phyloP scores from a whole-genome alignment of 257 asterid genomes.

The Paulownia fortunei region DNA sequence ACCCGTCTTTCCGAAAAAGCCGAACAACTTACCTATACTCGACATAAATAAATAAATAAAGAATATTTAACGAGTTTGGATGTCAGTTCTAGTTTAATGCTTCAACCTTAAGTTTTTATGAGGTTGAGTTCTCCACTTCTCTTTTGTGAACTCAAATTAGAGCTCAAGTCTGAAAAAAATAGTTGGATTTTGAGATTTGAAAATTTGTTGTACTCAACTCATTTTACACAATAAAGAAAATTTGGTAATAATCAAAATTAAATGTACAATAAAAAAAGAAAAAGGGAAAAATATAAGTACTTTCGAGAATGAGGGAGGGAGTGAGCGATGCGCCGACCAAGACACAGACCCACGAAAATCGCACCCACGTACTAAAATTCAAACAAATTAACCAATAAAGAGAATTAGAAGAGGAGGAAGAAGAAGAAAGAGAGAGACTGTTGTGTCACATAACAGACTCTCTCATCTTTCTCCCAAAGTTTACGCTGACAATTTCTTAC shows the following conservation, averaged over 20 bases:
- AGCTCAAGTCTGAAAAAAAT: no score
- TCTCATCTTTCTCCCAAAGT: conserved; percentile 44
- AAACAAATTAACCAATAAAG: neutral
- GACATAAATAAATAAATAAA: no score
- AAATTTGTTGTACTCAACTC: no score
- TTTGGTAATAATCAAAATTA: neutral
- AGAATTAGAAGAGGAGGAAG: neutral
- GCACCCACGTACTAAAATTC: conserved; percentile 12
- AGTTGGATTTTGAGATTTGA: no score
- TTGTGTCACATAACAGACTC: conserved; percentile 27
- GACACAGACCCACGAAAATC: conserved; percentile 16
- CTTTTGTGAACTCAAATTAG: no score
- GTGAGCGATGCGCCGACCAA: conserved; percentile 13
- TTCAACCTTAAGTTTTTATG: no score
- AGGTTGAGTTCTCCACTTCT: no score
- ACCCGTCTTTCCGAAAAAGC: no score
- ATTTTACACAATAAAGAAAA: no score
- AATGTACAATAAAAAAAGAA: neutral
- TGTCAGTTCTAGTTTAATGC: no score
- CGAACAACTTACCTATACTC: no score
- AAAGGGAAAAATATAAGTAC: neutral
- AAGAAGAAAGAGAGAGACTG: conserved; percentile 3
- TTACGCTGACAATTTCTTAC: conserved; percentile 24
- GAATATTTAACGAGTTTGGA: no score
- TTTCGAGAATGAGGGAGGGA: neutral